A percentile compares a stretch with the other conserved stretches of the same genome.
Conservation (phyloP, 164 flowering plant genomes). For the Magnolia changhungtana region DNA sequence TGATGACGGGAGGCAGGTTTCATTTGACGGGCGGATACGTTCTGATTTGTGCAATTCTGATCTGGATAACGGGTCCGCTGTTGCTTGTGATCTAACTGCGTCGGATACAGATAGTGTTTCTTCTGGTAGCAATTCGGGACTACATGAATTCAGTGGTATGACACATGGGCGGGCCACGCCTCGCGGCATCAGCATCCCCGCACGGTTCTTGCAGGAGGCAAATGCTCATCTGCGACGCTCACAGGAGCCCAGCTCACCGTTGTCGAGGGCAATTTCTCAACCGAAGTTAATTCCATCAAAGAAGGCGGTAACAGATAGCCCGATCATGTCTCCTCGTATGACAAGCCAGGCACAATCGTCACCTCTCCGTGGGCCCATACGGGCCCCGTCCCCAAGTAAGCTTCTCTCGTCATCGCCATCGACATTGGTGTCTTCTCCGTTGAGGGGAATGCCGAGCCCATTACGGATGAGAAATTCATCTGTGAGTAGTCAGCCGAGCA, state of each 20-base stretch:
- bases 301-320: constrained; percentile 46
- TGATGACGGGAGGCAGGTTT: constrained; percentile 51
- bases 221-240: constrained; percentile 68
- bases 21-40: constrained; percentile 61
- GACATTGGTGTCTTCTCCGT: constrained; percentile 28
- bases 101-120: constrained; percentile 98
- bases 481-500: constrained; percentile 26
- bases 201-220: constrained; percentile 91
- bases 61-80: constrained; percentile 19
- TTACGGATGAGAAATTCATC: constrained; percentile 42
- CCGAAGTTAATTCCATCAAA: constrained; percentile 47
- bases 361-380: constrained; percentile 47
- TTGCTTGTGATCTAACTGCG: constrained; percentile 59
- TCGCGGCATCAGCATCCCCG: constrained; percentile 63
- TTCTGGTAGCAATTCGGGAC: constrained; percentile 85
- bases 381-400: constrained; percentile 73
- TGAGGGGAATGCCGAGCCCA: constrained; percentile 63
- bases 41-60: constrained; percentile 36
- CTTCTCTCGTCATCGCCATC: constrained; percentile 15
- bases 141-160: constrained; percentile 36
- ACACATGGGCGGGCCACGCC: constrained; percentile 29
- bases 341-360: constrained; percentile 41
- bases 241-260: constrained; percentile 72
- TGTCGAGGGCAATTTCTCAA: constrained; percentile 35
- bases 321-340: constrained; percentile 42